phyloP scores from a whole-genome alignment of 768 basidiomycete genomes.

The Suillus discolor region DNA sequence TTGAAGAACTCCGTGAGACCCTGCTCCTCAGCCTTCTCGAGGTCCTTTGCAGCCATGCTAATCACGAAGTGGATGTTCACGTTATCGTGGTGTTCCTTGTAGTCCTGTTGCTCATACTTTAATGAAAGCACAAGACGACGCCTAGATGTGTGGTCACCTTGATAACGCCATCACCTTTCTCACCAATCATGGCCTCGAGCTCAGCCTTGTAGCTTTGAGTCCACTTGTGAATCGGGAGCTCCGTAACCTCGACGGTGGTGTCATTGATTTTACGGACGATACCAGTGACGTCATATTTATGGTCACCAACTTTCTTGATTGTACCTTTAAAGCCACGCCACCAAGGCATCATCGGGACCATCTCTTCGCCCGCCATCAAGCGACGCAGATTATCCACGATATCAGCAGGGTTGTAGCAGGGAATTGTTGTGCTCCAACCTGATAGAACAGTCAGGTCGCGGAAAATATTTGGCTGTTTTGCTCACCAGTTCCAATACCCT shows the following conservation, averaged over 20 bases:
- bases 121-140: neutral
- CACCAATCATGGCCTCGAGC: conserved; percentile 85
- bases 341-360: conserved; percentile 91
- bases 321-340: conserved; percentile 94
- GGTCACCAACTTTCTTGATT: conserved; percentile 77
- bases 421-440: conserved; percentile 96
- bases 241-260: conserved; percentile 92
- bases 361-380: conserved; percentile 83
- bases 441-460: neutral
- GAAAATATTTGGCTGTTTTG: conserved; percentile 4
- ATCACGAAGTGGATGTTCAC: conserved; percentile 88
- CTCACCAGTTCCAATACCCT: conserved; percentile 96
- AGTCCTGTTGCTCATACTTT: conserved; percentile 62
- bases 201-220: conserved; percentile 92
- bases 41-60: conserved; percentile 75
- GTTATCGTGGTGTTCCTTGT: conserved; percentile 96
- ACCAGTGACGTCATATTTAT: conserved; percentile 86
- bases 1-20: conserved; percentile 93
- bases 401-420: conserved; percentile 90
- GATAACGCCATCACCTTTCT: conserved; percentile 79
- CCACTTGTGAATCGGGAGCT: conserved; percentile 95
- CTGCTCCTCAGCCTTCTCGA: conserved; percentile 87
- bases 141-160: conserved; percentile 54
- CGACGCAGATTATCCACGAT: conserved; percentile 87
- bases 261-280: conserved; percentile 75